Evolutionary conservation across 1,139 yeast genomes (phyloP).

Genomic region (Sugiyamaella japonica): DNA sequence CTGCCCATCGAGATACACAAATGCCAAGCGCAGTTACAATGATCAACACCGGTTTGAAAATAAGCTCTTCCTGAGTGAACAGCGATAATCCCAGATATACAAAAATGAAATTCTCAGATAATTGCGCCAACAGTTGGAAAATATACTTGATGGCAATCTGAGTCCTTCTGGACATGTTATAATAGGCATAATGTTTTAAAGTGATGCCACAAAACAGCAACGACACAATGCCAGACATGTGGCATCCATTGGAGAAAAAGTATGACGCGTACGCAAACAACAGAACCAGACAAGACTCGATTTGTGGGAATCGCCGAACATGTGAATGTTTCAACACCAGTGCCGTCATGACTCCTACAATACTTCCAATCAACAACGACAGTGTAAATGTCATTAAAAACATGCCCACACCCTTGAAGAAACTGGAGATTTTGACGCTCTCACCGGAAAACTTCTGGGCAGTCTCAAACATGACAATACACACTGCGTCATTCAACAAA

Average conservation of each 20-base stretch:
- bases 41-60: conserved; percentile 88
- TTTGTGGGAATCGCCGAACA: conserved; percentile 89
- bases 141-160: conserved; percentile 95
- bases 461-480: conserved; percentile 98
- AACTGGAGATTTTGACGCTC: conserved; percentile 67
- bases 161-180: conserved; percentile 94
- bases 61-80: conserved; percentile 93
- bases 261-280: conserved; percentile 94
- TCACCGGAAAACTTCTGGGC: conserved; percentile 95
- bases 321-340: conserved; percentile 88
- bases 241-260: conserved; percentile 97
- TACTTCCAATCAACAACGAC: conserved; percentile 86
- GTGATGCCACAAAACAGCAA: conserved; percentile 95
- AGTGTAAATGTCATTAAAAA: conserved; percentile 92
- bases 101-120: conserved; percentile 95
- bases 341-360: conserved; percentile 87
- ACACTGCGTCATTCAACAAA: conserved; percentile 91
- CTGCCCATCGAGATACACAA: conserved; percentile 95
- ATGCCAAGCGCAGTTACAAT: conserved; percentile 87
- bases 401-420: conserved; percentile 92
- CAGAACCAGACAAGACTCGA: conserved; percentile 89
- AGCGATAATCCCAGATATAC: conserved; percentile 91
- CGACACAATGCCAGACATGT: conserved; percentile 98
- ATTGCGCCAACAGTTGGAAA: conserved; percentile 89
- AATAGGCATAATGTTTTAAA: conserved; percentile 93